phyloP scores from a whole-genome alignment of 2,329 filamentous ascomycete species.

The Trichoderma harzianum region DNA sequence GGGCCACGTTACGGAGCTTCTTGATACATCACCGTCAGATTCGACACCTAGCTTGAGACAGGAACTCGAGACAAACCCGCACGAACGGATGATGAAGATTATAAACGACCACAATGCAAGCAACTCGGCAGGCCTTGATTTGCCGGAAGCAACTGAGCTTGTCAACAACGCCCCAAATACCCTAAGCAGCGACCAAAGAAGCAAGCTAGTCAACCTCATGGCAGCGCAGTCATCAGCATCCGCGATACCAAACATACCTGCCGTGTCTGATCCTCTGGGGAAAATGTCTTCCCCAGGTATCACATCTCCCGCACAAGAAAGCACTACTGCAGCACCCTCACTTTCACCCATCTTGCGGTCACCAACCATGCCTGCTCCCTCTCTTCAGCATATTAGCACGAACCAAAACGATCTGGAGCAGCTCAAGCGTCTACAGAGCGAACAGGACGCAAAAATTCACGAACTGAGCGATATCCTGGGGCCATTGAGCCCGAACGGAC shows the following conservation, averaged over 20 bases:
- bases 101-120: constrained; percentile 62
- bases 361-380: constrained; percentile 42
- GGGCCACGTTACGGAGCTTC: constrained; percentile 59
- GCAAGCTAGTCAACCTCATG: constrained; percentile 58
- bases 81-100: constrained; percentile 62
- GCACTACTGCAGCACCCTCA: constrained; percentile 33
- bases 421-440: constrained; percentile 72
- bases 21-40: constrained; percentile 50
- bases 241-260: constrained; percentile 25
- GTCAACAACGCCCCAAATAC: constrained; percentile 55
- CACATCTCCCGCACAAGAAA: constrained; percentile 25
- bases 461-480: constrained; percentile 71
- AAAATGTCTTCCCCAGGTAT: constrained; percentile 22
- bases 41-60: constrained; percentile 51
- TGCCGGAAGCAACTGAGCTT: constrained; percentile 49
- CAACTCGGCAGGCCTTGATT: constrained; percentile 46
- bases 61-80: constrained; percentile 56
- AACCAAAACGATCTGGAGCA: constrained; percentile 75
- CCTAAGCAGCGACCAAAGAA: constrained; percentile 55
- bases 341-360: constrained; percentile 51
- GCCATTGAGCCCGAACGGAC: constrained; percentile 75
- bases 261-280: constrained; percentile 20
- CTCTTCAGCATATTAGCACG: constrained; percentile 61
- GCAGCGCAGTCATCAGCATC: constrained; percentile 40
- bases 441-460: constrained; percentile 74